Percentiles rank a stretch among this genome's conserved stretches.
Evolutionary conservation across 2,329 filamentous ascomycete species (phyloP).

Genomic region (Didymella arachidicola): DNA sequence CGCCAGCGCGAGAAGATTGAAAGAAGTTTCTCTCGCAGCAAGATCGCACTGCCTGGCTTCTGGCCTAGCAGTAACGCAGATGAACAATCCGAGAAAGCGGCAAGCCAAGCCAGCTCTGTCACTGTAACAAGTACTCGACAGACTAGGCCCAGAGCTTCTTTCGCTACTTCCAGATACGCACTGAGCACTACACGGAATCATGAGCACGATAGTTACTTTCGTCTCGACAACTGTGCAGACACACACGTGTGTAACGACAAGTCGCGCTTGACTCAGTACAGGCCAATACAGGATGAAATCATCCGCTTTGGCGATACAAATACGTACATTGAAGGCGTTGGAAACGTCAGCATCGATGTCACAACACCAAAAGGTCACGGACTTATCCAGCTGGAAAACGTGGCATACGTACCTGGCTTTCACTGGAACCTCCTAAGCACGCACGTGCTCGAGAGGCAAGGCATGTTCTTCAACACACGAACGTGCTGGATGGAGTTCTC

Average conservation of each 20-base stretch:
- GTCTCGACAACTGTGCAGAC: conserved; percentile 1
- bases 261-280: not conserved
- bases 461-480: not conserved
- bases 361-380: not conserved
- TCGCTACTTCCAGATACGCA: conserved; percentile 1
- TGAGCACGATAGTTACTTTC: not conserved
- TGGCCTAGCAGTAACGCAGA: not conserved
- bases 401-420: conserved; percentile 2
- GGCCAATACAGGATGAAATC: not conserved
- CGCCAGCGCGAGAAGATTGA: not conserved
- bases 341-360: no score
- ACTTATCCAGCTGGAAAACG: not conserved
- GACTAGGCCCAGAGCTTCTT: conserved; percentile 1
- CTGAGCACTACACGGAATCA: not conserved
- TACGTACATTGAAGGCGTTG: not conserved
- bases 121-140: not conserved
- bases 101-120: conserved; percentile 2
- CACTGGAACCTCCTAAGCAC: conserved; percentile 1
- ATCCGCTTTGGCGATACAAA: not conserved
- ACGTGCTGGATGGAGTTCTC: not conserved
- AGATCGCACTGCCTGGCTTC: not conserved
- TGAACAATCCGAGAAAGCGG: conserved; percentile 1
- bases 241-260: conserved; percentile 1
- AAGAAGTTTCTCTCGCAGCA: no score
- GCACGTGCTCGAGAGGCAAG: not conserved